Evolutionary conservation across 2,329 filamentous ascomycete genomes (phyloP).

Genomic region (Keithomyces neogunnii): DNA sequence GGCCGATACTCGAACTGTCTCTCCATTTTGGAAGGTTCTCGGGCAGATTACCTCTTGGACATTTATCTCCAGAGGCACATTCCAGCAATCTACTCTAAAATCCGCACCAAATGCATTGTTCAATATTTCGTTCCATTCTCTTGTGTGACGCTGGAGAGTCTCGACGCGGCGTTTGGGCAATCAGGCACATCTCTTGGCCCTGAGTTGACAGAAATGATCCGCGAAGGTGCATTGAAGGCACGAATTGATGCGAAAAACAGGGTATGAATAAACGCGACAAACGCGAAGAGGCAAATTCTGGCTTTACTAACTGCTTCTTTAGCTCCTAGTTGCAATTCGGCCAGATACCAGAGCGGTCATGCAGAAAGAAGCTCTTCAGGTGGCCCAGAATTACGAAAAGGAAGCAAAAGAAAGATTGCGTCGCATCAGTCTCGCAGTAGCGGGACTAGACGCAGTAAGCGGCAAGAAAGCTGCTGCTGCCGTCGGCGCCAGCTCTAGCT

Average conservation of each 20-base stretch:
- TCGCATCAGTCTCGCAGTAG: slow-evolving; percentile 65
- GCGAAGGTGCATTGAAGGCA: slow-evolving; percentile 60
- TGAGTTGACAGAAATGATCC: slow-evolving; percentile 75
- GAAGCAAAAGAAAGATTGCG: slow-evolving; percentile 70
- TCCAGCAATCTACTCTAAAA: slow-evolving; percentile 57
- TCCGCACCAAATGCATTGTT: slow-evolving; percentile 85
- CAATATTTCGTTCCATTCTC: slow-evolving; percentile 91
- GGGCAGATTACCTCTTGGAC: slow-evolving; percentile 82
- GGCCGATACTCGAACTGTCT: slow-evolving; percentile 84
- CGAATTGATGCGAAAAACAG: slow-evolving; percentile 78
- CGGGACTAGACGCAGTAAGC: slow-evolving; percentile 59
- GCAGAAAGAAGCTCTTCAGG: slow-evolving; percentile 60
- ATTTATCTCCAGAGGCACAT: slow-evolving; percentile 74
- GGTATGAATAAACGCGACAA: slow-evolving; percentile 26
- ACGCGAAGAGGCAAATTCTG: too few species aligned
- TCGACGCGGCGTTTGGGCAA: slow-evolving; percentile 68
- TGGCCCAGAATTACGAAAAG: slow-evolving; percentile 62
- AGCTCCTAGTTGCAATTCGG: slow-evolving; percentile 66
- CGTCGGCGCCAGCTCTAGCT: slow-evolving; percentile 5
- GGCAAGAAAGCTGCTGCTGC: slow-evolving; percentile 13
- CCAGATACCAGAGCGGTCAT: slow-evolving; percentile 59
- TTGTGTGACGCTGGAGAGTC: slow-evolving; percentile 69
- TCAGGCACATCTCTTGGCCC: slow-evolving; percentile 55
- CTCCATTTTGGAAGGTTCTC: slow-evolving; percentile 71
- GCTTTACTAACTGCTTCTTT: not conserved